Evolutionary conservation across 2,329 filamentous ascomycete genomes (phyloP).

Genomic region (Sporothrix schenckii): DNA sequence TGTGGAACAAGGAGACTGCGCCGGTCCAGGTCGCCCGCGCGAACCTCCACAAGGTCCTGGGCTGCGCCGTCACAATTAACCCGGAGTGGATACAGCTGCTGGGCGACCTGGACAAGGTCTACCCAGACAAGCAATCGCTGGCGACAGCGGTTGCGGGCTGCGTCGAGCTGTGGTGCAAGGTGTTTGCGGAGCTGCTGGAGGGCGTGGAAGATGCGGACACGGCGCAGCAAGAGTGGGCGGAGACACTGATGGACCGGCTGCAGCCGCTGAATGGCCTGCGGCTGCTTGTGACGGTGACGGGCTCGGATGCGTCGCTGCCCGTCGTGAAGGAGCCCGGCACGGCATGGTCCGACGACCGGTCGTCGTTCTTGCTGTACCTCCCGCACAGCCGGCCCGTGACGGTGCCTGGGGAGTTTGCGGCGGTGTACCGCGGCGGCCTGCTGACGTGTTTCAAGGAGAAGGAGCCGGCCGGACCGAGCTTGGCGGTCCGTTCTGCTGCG

Average conservation of each 20-base stretch:
- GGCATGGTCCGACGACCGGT: constrained; percentile 45
- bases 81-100: constrained; percentile 52
- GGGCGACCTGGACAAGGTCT: constrained; percentile 45
- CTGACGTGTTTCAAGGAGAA: constrained; percentile 44
- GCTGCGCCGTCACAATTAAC: constrained; percentile 46
- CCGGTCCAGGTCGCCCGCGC: constrained; percentile 43
- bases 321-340: constrained; percentile 38
- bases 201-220: constrained; percentile 40
- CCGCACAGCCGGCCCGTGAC: constrained; percentile 42
- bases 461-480: constrained; percentile 25
- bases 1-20: constrained; percentile 46
- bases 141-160: constrained; percentile 45
- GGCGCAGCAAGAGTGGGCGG: constrained; percentile 48
- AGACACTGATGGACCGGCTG: constrained; percentile 48
- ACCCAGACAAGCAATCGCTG: constrained; percentile 48
- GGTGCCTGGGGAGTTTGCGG: constrained; percentile 43
- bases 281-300: constrained; percentile 43
- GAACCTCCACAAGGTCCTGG: constrained; percentile 44
- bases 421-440: constrained; percentile 45
- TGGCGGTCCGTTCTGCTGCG: not conserved
- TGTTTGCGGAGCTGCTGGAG: constrained; percentile 46
- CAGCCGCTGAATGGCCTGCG: constrained; percentile 39
- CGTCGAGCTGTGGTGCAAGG: constrained; percentile 48
- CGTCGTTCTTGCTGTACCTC: constrained; percentile 47
- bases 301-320: constrained; percentile 33